Evolutionary conservation across 129 eudicot genomes (phyloP).

Genomic region (Dittrichia graveolens): DNA sequence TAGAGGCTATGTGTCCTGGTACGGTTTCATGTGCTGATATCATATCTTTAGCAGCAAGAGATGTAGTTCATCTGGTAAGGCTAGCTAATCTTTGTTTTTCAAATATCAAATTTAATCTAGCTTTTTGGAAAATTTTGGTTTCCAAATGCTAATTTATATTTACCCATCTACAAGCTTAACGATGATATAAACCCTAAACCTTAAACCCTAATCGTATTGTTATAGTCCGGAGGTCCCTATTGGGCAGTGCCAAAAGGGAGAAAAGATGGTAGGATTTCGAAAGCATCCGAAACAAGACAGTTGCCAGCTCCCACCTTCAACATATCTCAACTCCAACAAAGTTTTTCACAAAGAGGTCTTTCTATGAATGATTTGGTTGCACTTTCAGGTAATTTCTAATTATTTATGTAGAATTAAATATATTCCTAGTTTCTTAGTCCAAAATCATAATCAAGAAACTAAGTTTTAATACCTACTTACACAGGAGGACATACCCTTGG

Average conservation of each 20-base stretch:
- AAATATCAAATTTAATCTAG: neutral
- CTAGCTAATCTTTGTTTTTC: no score
- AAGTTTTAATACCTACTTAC: neutral
- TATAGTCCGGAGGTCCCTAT: constrained; percentile 48
- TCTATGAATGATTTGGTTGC: constrained; percentile 43
- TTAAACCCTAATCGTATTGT: constrained; percentile 9
- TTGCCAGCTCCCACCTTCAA: constrained; percentile 43
- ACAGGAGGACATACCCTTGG: constrained; percentile 53
- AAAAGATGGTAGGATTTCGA: constrained; percentile 47
- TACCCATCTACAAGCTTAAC: neutral
- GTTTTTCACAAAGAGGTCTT: constrained; percentile 51
- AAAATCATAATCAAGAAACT: constrained; percentile 6
- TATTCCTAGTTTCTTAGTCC: neutral
- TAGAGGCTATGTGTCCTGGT: constrained; percentile 46
- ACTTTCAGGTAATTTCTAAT: constrained; percentile 38
- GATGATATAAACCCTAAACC: neutral
- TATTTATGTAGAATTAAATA: neutral
- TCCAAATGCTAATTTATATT: neutral
- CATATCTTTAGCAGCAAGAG: constrained; percentile 51
- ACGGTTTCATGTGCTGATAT: constrained; percentile 52
- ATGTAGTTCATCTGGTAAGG: constrained; percentile 49
- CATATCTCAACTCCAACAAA: constrained; percentile 44
- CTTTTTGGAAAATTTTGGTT: neutral
- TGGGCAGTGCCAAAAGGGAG: constrained; percentile 52
- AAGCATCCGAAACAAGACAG: constrained; percentile 37